Percentiles rank a stretch among this genome's conserved stretches.
phyloP scores from a whole-genome alignment of 1,139 yeast genomes.

The Diutina mesorugosa region DNA sequence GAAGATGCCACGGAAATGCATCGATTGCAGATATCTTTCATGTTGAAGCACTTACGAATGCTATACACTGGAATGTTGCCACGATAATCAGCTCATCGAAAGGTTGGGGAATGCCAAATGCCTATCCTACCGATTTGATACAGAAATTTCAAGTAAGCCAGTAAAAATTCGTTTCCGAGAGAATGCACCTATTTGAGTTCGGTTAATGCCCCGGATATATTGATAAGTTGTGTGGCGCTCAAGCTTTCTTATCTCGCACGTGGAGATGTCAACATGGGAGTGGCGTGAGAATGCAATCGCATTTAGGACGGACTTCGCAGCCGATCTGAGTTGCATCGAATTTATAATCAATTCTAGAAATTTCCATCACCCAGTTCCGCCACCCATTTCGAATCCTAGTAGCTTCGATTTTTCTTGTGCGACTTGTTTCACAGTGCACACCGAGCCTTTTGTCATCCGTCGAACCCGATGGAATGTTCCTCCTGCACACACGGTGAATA shows the following conservation, averaged over 20 bases:
- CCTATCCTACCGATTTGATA: no score
- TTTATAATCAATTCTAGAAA: neutral
- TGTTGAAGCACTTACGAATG: neutral
- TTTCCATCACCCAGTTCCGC: neutral
- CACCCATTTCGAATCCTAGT: neutral
- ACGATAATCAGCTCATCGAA: neutral
- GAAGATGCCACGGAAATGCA: neutral
- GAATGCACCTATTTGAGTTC: no score
- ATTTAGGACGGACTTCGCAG: neutral
- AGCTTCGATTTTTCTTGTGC: neutral
- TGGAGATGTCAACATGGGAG: neutral
- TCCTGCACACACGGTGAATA: neutral
- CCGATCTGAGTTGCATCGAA: neutral
- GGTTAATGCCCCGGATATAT: no score
- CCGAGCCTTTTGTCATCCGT: neutral
- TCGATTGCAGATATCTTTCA: neutral
- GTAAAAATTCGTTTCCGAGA: no score
- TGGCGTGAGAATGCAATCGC: neutral
- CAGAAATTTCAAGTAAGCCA: no score
- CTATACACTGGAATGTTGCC: neutral
- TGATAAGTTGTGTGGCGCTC: neutral
- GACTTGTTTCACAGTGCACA: neutral
- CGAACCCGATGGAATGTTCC: neutral
- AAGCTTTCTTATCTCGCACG: neutral
- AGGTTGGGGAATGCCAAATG: neutral